Base-by-base conservation (phyloP, 2,329 filamentous ascomycete genomes). In the Talaromyces sp. region DNA sequence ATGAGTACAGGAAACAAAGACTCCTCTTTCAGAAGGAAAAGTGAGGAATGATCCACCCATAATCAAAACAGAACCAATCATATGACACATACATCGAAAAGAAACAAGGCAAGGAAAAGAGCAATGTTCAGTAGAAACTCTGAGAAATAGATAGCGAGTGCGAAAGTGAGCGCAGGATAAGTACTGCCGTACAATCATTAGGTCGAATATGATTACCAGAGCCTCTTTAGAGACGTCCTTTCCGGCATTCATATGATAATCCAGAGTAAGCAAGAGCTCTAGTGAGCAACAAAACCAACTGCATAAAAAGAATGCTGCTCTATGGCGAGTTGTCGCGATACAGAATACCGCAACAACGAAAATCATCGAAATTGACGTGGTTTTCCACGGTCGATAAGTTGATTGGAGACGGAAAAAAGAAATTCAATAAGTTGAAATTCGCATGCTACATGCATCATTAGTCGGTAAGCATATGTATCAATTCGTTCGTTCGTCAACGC, bases 401-500 rank as follows among this genome's bases (percentile, higher is more conserved):
- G 21, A 41, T 21, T 1, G 31, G 50, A 17, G 19, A 36, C 19
- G 13, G 21, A 33, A 43, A 37, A 36, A 45, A 48, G 25, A 41
- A 55, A 36, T 37, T n/a, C 19, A 37, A 21, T 17, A 36, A 52
- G 48, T 39, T 11, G 33, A 45, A 37, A 39, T 43, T 17, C 22
- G 50, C 51, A 58, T 58, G 31, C 39, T 36, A 22, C 41, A 58
- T 55, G 57, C 51, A 59, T 59, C 51, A 35, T 56, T 21, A 56
- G 6, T 56, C 21, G 15, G 36, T 45, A 56, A 48, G 53, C 33
- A 48, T 37, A 21, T 52, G 48, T 52, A 52, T 52, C 10, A 25
- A 39, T 37, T 46, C 41, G 35, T 56, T 33, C 40, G 39, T 56
- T 48, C 25, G 36, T 56, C 41, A 50, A 45, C 41, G 53, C 53